phyloP scores from a whole-genome alignment of 2,329 filamentous ascomycete genomes.

The Fusarium pseudocircinatum region DNA sequence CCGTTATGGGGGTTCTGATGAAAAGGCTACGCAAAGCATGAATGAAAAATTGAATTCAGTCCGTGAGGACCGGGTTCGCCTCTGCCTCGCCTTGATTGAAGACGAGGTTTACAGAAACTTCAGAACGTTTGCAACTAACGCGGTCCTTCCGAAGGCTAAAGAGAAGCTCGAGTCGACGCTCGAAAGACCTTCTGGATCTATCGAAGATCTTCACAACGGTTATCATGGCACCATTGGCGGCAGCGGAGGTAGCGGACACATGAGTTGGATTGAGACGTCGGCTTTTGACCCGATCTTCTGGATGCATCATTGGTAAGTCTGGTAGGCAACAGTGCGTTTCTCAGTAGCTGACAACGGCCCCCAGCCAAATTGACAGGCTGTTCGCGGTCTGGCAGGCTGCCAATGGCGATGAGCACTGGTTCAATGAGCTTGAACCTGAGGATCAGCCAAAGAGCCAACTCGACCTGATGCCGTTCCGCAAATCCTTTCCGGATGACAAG shows the following conservation, averaged over 20 bases:
- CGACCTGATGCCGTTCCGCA: not conserved
- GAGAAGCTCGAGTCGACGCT: rapidly evolving
- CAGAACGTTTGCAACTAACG: not conserved
- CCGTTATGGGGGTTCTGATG: rapidly evolving
- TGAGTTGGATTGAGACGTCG: too few relatives aligned
- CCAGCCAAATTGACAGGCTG: not conserved
- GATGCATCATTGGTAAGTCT: not conserved
- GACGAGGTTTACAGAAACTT: not conserved
- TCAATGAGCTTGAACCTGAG: not conserved
- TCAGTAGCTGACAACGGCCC: rapidly evolving
- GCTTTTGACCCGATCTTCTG: not conserved
- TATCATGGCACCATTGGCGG: rapidly evolving
- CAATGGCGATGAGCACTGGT: not conserved
- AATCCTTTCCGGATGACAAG: rapidly evolving
- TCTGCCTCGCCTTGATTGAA: rapidly evolving
- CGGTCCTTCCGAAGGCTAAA: rapidly evolving
- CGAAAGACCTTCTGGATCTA: rapidly evolving
- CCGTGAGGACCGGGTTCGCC: rapidly evolving
- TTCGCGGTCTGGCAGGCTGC: not conserved
- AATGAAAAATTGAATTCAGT: rapidly evolving
- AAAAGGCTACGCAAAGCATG: rapidly evolving
- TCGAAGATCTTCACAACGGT: rapidly evolving
- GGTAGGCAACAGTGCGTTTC: rapidly evolving
- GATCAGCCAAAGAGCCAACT: too few relatives aligned
- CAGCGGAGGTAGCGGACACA: too few relatives aligned